Conservation (phyloP, 192 early-diverging fungal species). For the Mortierella antarctica region DNA sequence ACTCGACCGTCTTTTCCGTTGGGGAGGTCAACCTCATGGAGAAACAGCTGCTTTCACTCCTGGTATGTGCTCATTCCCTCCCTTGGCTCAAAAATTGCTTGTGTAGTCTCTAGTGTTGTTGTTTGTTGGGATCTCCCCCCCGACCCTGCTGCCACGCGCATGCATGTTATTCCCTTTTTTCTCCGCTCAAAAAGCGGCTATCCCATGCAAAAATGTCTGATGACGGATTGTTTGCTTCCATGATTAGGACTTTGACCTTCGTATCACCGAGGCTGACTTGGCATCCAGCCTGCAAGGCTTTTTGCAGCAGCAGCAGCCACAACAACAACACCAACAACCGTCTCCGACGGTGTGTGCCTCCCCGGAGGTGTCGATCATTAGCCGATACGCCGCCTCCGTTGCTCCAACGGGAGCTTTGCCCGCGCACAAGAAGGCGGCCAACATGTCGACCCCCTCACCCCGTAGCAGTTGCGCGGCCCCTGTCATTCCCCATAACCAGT, state of each 20-base stretch:
- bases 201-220: background rate
- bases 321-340: background rate
- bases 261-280: constrained; percentile 55
- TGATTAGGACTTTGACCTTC: constrained; percentile 53
- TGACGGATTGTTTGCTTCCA: constrained; percentile 8
- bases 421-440: constrained; percentile 1
- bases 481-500: constrained; percentile 16
- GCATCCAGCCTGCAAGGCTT: constrained; percentile 38
- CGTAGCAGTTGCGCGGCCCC: constrained; percentile 23
- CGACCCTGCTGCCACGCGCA: background rate
- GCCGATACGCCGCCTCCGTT: constrained; percentile 1
- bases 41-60: constrained; percentile 78
- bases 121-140: background rate
- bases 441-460: constrained; percentile 26
- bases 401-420: background rate
- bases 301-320: constrained; percentile 18
- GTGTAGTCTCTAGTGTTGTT: background rate
- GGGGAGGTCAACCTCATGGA: constrained; percentile 88
- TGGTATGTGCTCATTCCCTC: constrained; percentile 30
- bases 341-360: background rate
- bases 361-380: constrained; percentile 1
- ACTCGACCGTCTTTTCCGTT: constrained; percentile 74
- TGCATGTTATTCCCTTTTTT: background rate
- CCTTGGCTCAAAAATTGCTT: background rate
- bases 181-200: background rate